phyloP scores from a whole-genome alignment of 352 stramenopile genomes.

The Pythium monospermum region DNA sequence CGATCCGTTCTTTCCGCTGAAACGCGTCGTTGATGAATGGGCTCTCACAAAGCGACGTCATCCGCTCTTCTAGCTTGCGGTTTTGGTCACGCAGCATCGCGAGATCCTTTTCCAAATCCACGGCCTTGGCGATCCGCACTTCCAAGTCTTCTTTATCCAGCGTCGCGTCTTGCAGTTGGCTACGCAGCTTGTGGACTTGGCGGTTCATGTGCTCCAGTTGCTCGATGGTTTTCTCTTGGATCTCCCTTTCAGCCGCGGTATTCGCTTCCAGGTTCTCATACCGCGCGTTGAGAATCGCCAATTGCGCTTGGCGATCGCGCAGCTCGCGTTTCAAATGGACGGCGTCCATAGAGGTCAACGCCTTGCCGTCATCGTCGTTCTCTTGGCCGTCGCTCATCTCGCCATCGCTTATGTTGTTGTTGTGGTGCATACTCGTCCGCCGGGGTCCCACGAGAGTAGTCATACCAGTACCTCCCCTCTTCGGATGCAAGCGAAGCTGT shows the following conservation, averaged over 20 bases:
- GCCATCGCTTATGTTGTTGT: slow-evolving; percentile 27
- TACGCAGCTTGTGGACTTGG: slow-evolving; percentile 85
- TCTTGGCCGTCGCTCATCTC: slow-evolving; percentile 21
- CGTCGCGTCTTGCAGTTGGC: slow-evolving; percentile 67
- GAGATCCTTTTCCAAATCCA: slow-evolving; percentile 82
- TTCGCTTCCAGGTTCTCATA: slow-evolving; percentile 89
- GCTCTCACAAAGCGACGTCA: slow-evolving; percentile 89
- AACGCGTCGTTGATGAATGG: slow-evolving; percentile 93
- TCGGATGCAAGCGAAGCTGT: slow-evolving; percentile 25
- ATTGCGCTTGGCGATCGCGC: slow-evolving; percentile 72
- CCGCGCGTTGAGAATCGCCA: slow-evolving; percentile 81
- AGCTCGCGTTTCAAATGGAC: slow-evolving; percentile 72
- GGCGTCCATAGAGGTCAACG: slow-evolving; percentile 20
- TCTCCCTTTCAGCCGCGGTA: slow-evolving; percentile 70
- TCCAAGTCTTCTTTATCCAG: slow-evolving; percentile 82
- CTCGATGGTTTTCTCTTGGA: slow-evolving; percentile 85
- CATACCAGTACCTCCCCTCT: no score
- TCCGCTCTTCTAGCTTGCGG: slow-evolving; percentile 83
- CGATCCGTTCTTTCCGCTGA: slow-evolving; percentile 78
- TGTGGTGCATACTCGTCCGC: slow-evolving; percentile 20
- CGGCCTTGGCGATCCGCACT: slow-evolving; percentile 44
- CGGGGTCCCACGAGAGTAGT: not conserved
- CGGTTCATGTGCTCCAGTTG: slow-evolving; percentile 91
- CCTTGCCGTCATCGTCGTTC: slow-evolving; percentile 14
- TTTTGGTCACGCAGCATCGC: slow-evolving; percentile 74